Evolutionary conservation across 1,284 basidiomycete genomes (phyloP), one percentile per base, ranked within the genome.

Genomic region (Ceratobasidium sp.): DNA sequence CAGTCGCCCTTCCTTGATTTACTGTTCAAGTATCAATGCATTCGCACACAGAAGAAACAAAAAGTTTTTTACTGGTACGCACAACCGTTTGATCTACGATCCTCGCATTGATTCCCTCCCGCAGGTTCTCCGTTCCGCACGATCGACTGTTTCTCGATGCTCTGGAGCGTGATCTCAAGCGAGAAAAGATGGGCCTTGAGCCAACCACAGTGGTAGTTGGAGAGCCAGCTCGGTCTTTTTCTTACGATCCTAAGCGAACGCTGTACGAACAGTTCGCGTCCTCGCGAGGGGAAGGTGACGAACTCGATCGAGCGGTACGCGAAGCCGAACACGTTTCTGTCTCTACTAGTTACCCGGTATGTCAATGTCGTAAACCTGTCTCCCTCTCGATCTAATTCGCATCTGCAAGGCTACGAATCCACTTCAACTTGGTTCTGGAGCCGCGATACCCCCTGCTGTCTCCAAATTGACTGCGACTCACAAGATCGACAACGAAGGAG

Each of bases 81-180:
- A 13, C 67, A 54, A 23, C 58, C 53, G 61, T 23, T 60, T 63
- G 28, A 23, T 31, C 37, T 26, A 60, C 33, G 23, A 23, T 61
- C n/a, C 58, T 20, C 26, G 49, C 45, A 51, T 58, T 56, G n/a
- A 39, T 45, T 42, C 42, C n/a, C 31, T 2, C n/a, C 13, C 15
- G 5, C 39, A 91, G 90, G 90, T 92, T 90, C 83, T 91, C 90
- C 1, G 95, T 97, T 13, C 95, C 95, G 2, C 95, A 97, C 79
- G 95, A 97, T 84, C 92, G 95, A n/a, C 90, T 97, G 67, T 97
- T 97, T 86, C 90, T 97, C 66, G 95, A 97, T 82, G 95, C 95
- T 33, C 89, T 97, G 51, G 95, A 97, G 83, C 92, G 95, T 66
- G 95, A 97, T 83, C 88, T 97, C 75, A 97, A 97, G 85, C 89